Evolutionary conservation across 306 rosid species (phyloP), one percentile per base, ranked within the genome.

Genomic region (Vicia faba): DNA sequence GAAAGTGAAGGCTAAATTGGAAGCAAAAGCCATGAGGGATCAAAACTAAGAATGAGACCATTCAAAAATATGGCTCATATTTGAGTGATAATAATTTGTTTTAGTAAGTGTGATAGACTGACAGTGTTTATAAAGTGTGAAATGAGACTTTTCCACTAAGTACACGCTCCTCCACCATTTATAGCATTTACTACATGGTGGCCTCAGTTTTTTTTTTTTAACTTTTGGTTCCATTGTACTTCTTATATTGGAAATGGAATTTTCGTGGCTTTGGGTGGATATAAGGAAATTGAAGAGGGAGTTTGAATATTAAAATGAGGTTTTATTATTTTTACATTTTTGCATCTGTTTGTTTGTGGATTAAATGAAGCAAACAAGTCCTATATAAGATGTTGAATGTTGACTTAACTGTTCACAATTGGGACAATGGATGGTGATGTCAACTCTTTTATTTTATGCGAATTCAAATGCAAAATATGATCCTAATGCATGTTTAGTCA

Each of bases 1-100:
- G 10, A 64, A 71, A 68, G 61, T 18, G 51, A 80, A 31, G 70
- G 31, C 53, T 15, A 54, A 56, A 36, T 63, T 49, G 77, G 74
- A 75, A 45, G 61, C 55, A 49, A 58, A 45, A 74, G 78, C 83
- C 89, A 85, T 85, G 77, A 59, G 18, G 11, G 38, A 55, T 39
- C 53, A 43, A 70, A 41, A 57, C 28, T 60, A 56, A 26, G 14
- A 53, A 53, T 23, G 31, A 23, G 35, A 23, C 10, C 36, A 53
- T 55, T 9, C 18, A 26, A 55, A 53, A 54, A 20, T 20, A 20
- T 20, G 8, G 26, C 31, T 53, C 14, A 23, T 53, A 53, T 23
- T 53, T 53, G 60, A 53, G 33, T 53, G 29, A 11, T 51, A 44
- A 18, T 33, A 33, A 25, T 4, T 51, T 51, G n/a, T 31, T 15